These are phyloP conservation scores for Podochytrium sp. DNA, from an alignment of 192 early-diverging fungal species.

Conservation along the genomic window DNA sequence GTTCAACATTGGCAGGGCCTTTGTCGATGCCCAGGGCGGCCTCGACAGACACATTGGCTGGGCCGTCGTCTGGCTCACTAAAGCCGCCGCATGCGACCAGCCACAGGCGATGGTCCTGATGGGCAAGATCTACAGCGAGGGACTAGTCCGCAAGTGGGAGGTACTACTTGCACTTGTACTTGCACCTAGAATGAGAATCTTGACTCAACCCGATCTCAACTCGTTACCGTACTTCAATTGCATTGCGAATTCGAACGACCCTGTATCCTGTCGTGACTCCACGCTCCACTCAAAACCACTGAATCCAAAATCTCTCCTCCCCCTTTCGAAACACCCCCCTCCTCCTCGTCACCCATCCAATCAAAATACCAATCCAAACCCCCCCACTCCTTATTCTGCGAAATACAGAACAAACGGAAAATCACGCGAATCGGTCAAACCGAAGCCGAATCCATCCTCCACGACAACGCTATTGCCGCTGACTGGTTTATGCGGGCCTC, in stretches of 20 bases:
- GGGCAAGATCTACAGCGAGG: conserved; percentile 11
- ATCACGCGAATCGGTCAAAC: neutral
- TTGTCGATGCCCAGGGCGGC: conserved; percentile 11
- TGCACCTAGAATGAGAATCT: too few species aligned
- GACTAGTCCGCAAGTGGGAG: conserved; percentile 23
- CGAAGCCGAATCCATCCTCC: neutral
- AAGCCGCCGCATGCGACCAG: neutral
- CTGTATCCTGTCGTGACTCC: too few species aligned
- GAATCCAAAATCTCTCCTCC: too few species aligned
- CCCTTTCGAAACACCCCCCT: too few species aligned
- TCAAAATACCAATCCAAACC: too few species aligned
- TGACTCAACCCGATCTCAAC: too few species aligned
- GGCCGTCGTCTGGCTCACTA: conserved; percentile 12
- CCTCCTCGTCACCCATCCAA: too few species aligned
- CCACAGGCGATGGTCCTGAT: conserved; percentile 15
- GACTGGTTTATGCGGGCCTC: conserved; percentile 15
- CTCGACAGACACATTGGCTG: conserved; percentile 12
- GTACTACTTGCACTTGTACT: neutral
- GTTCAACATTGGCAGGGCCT: conserved; percentile 18
- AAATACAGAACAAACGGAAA: neutral
- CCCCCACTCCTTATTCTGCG: too few species aligned
- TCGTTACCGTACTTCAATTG: too few species aligned
- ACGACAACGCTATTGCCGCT: neutral
- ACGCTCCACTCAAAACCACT: too few species aligned
- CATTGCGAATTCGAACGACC: too few species aligned